phyloP scores from a whole-genome alignment of 306 rosid species.

The Purshia tridentata region DNA sequence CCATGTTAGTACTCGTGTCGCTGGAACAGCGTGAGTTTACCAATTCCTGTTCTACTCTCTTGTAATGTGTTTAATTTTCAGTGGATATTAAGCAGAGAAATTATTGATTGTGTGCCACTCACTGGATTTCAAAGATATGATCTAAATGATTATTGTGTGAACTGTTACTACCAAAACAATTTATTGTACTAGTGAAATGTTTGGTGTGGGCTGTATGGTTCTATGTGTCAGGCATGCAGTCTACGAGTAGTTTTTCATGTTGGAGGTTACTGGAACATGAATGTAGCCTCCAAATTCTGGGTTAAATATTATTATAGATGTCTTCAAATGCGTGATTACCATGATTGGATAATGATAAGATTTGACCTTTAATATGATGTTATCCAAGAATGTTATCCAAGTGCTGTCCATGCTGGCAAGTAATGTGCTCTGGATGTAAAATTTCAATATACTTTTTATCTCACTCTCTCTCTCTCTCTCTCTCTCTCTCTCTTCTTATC shows the following conservation, averaged over 20 bases:
- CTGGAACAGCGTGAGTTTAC: constrained; percentile 72
- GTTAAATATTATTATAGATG: not conserved
- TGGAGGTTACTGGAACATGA: not conserved
- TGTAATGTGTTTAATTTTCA: not conserved
- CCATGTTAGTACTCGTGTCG: constrained; percentile 76
- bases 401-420: not conserved
- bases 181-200: not conserved
- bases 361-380: not conserved
- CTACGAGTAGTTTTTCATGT: not conserved
- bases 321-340: not conserved
- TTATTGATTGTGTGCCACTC: not conserved
- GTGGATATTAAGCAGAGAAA: not conserved
- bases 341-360: not conserved
- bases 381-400: not conserved
- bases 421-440: not conserved
- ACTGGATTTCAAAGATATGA: constrained; percentile 2
- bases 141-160: not conserved
- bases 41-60: constrained; percentile 11
- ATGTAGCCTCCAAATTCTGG: not conserved
- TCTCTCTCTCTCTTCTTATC: not conserved
- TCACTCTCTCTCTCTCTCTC: not conserved
- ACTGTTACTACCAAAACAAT: not conserved
- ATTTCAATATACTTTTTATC: not conserved
- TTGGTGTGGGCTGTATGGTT: constrained; percentile 9
- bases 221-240: not conserved